Evolutionary conservation across 2,329 filamentous ascomycete genomes (phyloP).

Genomic region (Dactylellina drechsleri): DNA sequence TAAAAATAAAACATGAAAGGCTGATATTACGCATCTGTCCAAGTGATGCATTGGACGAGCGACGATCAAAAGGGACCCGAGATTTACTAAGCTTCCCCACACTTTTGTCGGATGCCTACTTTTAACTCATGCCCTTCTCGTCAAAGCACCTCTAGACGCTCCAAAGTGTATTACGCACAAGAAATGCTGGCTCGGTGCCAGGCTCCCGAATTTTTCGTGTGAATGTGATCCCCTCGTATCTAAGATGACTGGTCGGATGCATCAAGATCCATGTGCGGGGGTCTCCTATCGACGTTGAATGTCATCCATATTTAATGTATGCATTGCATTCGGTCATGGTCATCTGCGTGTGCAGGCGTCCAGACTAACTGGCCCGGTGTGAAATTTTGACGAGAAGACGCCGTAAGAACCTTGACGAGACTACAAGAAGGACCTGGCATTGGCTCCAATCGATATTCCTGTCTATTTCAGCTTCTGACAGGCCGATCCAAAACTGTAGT

Average conservation of each 20-base stretch:
- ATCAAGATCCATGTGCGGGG: slow-evolving; percentile 43
- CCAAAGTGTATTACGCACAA: slow-evolving; percentile 39
- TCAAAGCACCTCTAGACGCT: slow-evolving; percentile 32
- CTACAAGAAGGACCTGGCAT: slow-evolving; percentile 36
- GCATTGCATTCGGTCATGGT: slow-evolving; percentile 53
- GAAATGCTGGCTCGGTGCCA: slow-evolving; percentile 40
- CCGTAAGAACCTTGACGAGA: slow-evolving; percentile 55
- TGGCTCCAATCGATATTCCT: slow-evolving; percentile 44
- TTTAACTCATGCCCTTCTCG: slow-evolving; percentile 55
- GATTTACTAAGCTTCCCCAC: slow-evolving; percentile 31
- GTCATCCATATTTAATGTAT: slow-evolving; percentile 9
- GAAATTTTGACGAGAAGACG: slow-evolving; percentile 28
- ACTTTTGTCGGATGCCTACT: slow-evolving; percentile 52
- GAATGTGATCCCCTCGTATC: slow-evolving; percentile 54
- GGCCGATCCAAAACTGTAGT: slow-evolving; percentile 43
- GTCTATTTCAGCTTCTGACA: slow-evolving; percentile 50
- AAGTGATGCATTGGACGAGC: slow-evolving; percentile 37
- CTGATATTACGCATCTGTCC: slow-evolving; percentile 24
- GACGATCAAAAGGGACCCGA: slow-evolving; percentile 29
- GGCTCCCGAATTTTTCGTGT: slow-evolving; percentile 53
- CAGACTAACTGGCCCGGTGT: neutral
- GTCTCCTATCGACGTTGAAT: slow-evolving; percentile 35
- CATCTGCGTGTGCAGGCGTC: slow-evolving; percentile 35
- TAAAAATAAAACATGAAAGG: slow-evolving; percentile 15
- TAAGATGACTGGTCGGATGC: slow-evolving; percentile 28